Percentiles rank a stretch among this genome's conserved stretches.
Conservation (phyloP, 805 yeast genomes). For the Candida sonorensis region DNA sequence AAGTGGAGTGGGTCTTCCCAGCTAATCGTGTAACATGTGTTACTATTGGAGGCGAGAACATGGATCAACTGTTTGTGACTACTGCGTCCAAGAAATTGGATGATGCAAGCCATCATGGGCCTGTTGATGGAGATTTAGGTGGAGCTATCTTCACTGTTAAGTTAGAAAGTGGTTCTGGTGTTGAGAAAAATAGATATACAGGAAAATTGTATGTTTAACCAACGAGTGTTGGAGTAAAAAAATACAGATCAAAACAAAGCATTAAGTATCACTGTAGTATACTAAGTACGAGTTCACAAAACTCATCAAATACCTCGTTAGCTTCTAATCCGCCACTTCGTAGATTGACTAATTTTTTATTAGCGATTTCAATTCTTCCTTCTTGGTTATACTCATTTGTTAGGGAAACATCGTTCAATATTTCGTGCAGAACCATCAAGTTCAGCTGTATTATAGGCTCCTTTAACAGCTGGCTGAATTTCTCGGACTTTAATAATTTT, state of each 20-base stretch:
- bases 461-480: slow-evolving; percentile 38
- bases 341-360: slow-evolving; percentile 52
- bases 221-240: not conserved
- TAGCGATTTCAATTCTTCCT: slow-evolving; percentile 51
- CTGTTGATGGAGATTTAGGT: slow-evolving; percentile 40
- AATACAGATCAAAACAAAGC: not conserved
- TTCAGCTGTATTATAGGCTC: slow-evolving; percentile 54
- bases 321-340: slow-evolving; percentile 60
- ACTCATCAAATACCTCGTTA: slow-evolving; percentile 66
- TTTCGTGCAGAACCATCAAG: slow-evolving; percentile 38
- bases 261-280: slow-evolving; percentile 1
- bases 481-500: slow-evolving; percentile 32
- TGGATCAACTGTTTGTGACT: slow-evolving; percentile 59
- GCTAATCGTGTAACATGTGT: slow-evolving; percentile 57
- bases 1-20: slow-evolving; percentile 51
- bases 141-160: slow-evolving; percentile 51
- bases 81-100: slow-evolving; percentile 51
- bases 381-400: slow-evolving; percentile 47
- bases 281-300: slow-evolving; percentile 38
- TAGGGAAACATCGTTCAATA: slow-evolving; percentile 39
- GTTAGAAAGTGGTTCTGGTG: slow-evolving; percentile 30
- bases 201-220: slow-evolving; percentile 14
- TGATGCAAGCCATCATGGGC: slow-evolving; percentile 23
- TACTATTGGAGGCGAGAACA: slow-evolving; percentile 54
- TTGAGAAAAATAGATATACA: slow-evolving; percentile 23